Base-by-base conservation (phyloP, 116 monocot genomes). In the Iris pallida region DNA sequence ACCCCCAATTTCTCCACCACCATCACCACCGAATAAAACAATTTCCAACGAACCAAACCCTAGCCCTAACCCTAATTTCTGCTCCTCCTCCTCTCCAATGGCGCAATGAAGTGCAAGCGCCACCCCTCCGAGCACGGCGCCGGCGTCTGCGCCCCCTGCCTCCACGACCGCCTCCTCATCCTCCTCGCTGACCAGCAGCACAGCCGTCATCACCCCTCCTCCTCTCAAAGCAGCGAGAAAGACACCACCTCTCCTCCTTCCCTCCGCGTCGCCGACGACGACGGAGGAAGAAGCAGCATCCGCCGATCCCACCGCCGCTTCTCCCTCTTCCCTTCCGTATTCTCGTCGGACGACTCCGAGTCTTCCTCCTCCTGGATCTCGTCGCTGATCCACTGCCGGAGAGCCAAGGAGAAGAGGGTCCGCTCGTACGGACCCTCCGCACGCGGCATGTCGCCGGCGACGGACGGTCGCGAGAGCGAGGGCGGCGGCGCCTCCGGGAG, bases 111-210 rank as follows among this genome's bases (percentile, higher is more conserved):
- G 83, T 90, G 90, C 83, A 81, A 79, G 69, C 16, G 8, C 47
- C 90, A 90, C 60, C 81, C 78, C 3, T 72, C 46, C 76, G 86
- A 83, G 65, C 64, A 41, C 42, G 75, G 66, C 46, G 71, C 11
- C 45, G 81, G 86, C 61, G 83, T 90, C 43, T 90, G 90, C 68
- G 79, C 90, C 57, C 53, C 86, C 47, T 90, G 90, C 74, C 90
- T 90, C 76, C 86, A 81, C 12, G 81, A 83, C 20, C 90, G 90
- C 57, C 81, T 90, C 17, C 64, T 75, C 18, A 72, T 68, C 40
- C 68, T 86, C 44, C 47, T 77, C 42, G 76, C 71, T 42, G 66
- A 59, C 8, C 71, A 80, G 63, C 57, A 71, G 55, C 64, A 53
- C 55, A 1, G 6, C 63, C 57, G 0, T 43, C 42, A 51, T 58